Evolutionary conservation across 345 rosid species (phyloP).

Genomic region (Rhizophora mangle): DNA sequence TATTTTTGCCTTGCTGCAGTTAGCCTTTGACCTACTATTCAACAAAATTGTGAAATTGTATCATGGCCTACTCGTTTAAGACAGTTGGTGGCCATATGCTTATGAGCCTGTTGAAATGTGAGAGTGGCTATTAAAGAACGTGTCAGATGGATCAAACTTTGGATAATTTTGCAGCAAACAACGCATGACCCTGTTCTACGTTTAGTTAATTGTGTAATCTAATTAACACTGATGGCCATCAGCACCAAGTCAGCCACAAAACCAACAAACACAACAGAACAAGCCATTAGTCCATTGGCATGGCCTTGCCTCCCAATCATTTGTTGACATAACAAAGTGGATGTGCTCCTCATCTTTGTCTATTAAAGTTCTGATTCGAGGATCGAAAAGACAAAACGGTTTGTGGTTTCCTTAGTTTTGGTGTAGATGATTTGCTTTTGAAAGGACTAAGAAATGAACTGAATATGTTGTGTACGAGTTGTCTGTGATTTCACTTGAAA

Average conservation of each 20-base stretch:
- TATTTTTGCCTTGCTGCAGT: neutral
- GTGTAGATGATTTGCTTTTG: no score
- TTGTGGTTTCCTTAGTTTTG: no score
- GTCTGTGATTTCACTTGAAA: no score
- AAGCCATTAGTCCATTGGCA: neutral
- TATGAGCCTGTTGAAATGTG: neutral
- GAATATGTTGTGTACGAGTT: no score
- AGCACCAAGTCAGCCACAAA: neutral
- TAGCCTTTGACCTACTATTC: neutral
- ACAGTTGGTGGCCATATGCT: neutral
- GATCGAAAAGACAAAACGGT: no score
- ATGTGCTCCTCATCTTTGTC: no score
- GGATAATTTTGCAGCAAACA: neutral
- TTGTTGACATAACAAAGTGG: no score
- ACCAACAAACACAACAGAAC: neutral
- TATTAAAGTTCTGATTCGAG: no score
- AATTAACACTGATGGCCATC: neutral
- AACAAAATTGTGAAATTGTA: conserved; percentile 3
- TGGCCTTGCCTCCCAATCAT: no score
- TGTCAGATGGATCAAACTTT: neutral
- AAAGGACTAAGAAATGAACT: no score
- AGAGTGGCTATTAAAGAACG: neutral
- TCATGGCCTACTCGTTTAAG: neutral
- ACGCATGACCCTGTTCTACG: neutral
- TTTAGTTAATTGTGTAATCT: neutral